Evolutionary conservation across 2,329 filamentous ascomycete species (phyloP).

Genomic region (Fusarium aywerte): DNA sequence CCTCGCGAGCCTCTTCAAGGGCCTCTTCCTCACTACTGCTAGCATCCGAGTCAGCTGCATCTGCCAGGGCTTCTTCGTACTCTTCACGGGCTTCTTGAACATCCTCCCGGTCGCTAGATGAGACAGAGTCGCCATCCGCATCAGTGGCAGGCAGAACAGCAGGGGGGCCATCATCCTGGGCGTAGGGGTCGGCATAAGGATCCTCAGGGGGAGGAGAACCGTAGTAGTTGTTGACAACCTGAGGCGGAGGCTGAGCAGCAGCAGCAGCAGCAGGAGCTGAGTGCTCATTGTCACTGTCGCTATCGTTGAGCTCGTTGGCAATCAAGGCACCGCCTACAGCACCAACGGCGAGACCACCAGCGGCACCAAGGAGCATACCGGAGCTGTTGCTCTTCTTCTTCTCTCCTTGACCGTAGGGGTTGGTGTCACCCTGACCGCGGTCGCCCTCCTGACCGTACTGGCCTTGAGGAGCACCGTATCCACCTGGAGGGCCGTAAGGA

Average conservation of each 20-base stretch:
- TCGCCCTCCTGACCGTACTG: constrained; percentile 22
- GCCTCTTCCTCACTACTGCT: constrained; percentile 64
- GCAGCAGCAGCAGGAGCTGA: constrained; percentile 20
- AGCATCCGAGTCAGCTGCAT: constrained; percentile 55
- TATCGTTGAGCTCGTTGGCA: constrained; percentile 60
- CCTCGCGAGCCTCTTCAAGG: constrained; percentile 63
- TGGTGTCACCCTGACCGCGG: constrained; percentile 20
- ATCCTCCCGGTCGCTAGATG: constrained; percentile 56
- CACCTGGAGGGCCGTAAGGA: too few relatives aligned
- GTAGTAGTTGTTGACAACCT: constrained; percentile 31
- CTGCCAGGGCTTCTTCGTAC: constrained; percentile 57
- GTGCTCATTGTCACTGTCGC: constrained; percentile 42
- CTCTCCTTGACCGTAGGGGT: constrained; percentile 39
- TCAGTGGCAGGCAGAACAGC: constrained; percentile 53
- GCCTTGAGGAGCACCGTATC: constrained; percentile 13
- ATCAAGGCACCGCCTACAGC: constrained; percentile 68
- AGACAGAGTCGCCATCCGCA: constrained; percentile 56
- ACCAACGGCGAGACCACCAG: constrained; percentile 68
- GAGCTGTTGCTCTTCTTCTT: constrained; percentile 59
- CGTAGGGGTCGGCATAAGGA: constrained; percentile 25
- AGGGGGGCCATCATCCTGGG: constrained; percentile 45
- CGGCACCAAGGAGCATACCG: constrained; percentile 67
- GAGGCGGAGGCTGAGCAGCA: constrained; percentile 2
- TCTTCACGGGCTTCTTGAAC: constrained; percentile 56
- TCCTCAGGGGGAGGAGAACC: constrained; percentile 34